These are phyloP conservation scores for Cutaneotrichosporon dermatis DNA, from an alignment of 1,284 basidiomycete species.

Conservation along the genomic window DNA sequence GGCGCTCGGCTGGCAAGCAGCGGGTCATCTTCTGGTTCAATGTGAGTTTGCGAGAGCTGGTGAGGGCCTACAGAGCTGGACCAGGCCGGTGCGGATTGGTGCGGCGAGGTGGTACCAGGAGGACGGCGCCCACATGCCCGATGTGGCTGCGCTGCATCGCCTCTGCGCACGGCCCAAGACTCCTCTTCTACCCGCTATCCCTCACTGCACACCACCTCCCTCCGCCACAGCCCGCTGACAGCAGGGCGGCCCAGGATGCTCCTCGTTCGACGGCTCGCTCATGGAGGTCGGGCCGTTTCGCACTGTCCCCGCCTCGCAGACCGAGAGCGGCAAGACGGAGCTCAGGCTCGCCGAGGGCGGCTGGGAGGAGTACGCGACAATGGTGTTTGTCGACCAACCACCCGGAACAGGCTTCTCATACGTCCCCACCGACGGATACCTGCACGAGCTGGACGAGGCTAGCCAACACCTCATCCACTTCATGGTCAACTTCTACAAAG, in stretches of 20 bases:
- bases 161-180: too few species aligned
- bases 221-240: not conserved
- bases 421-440: slow-evolving; percentile 75
- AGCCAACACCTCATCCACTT: slow-evolving; percentile 77
- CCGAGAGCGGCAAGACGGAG: slow-evolving; percentile 59
- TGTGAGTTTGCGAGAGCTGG: slow-evolving; percentile 52
- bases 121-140: too few species aligned
- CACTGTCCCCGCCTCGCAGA: slow-evolving; percentile 51
- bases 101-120: too few species aligned
- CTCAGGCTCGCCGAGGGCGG: slow-evolving; percentile 77
- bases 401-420: slow-evolving; percentile 93
- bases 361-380: slow-evolving; percentile 98
- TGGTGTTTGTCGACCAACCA: slow-evolving; percentile 96
- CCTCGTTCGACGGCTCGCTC: slow-evolving; percentile 93
- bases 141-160: too few species aligned
- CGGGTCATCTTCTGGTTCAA: slow-evolving; percentile 96
- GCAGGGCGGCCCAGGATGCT: slow-evolving; percentile 91
- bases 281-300: slow-evolving; percentile 97
- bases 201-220: not conserved
- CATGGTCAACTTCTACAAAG: slow-evolving; percentile 74
- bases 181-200: not conserved
- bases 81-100: too few species aligned
- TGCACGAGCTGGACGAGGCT: slow-evolving; percentile 74
- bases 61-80: not conserved
- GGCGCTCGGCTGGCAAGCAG: slow-evolving; percentile 78